Evolutionary conservation across 192 early-diverging fungal genomes (phyloP), one percentile per base, ranked within the genome.

Genomic region (Phycomyces blakesleeanus): DNA sequence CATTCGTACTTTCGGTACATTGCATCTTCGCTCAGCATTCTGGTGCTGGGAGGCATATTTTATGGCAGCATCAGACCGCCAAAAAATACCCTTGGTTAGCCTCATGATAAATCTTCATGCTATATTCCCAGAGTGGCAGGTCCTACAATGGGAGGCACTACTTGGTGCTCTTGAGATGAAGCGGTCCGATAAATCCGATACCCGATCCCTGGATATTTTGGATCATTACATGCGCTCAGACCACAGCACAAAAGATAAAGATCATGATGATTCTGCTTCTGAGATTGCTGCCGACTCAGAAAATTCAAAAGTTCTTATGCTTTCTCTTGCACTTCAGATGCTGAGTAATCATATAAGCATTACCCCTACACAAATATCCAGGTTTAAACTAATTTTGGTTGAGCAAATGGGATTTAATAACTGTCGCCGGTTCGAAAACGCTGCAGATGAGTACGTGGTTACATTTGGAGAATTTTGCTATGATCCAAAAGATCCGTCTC

Each of bases 11-110:
- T 65, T 85, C 34, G 76, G 78, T 50, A 73, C 77, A 1, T 60
- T 74, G 0, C 79, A 83, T 65, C 38, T 83, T 6, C 50, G 67
- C 29, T 75, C 80, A 29, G 79, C 81, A 0, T 72, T 85, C 39
- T 77, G 81, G 52, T 78, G 81, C 10, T 85, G 83, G 83, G 81
- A 85, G 55, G 73, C 74, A 14, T 74, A 81, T 61, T 85, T 85
- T 58, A 47, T 77, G 24, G 53, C 55, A 2, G 75, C 79, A 2
- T 52, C 66, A 2, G 66, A 66, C 10, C 59, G 74, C n/a, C 57
- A 76, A 51, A 72, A 68, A 26, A 72, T 72, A 11, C 52, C 68
- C 1, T 53, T 80, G 0, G 55, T 78, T 22, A 79, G 76, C 55
- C 57, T 81, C 21, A 85, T 85, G 83, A 71, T 76, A n/a, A 75